phyloP scores from a whole-genome alignment of 257 asterid genomes.

The Knoxia roxburghii region DNA sequence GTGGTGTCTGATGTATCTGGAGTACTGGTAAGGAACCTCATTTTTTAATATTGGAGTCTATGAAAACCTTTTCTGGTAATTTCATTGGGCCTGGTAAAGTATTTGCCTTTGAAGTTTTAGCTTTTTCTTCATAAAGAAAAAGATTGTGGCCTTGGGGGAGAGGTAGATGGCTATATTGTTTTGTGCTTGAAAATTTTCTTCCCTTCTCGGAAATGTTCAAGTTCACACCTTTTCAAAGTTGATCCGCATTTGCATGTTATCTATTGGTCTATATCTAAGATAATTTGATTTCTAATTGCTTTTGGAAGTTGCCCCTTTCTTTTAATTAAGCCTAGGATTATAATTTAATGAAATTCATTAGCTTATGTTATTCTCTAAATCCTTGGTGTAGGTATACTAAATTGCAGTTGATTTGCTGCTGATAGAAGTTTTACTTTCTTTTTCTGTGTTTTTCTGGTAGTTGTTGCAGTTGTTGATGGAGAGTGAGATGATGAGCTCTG shows the following conservation, averaged over 20 bases:
- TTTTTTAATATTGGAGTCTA: slow-evolving; percentile 29
- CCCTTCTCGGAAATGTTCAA: slow-evolving; percentile 3
- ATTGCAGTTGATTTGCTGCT: slow-evolving; percentile 11
- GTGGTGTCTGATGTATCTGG: slow-evolving; percentile 35
- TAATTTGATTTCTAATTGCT: not conserved
- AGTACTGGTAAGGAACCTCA: slow-evolving; percentile 35
- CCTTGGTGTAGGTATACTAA: not conserved
- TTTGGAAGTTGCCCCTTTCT: not conserved
- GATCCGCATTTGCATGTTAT: slow-evolving; percentile 15
- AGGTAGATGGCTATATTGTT: slow-evolving; percentile 11
- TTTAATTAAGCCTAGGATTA: not conserved
- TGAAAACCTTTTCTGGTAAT: not conserved
- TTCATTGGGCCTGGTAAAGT: not conserved
- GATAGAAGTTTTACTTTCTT: slow-evolving; percentile 4
- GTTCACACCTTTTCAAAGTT: not conserved
- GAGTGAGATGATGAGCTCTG: slow-evolving; percentile 30
- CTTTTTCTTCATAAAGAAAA: slow-evolving; percentile 19
- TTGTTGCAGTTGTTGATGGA: slow-evolving; percentile 34
- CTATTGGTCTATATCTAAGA: not conserved
- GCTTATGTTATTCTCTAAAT: not conserved
- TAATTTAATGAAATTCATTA: not conserved
- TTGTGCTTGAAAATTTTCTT: slow-evolving; percentile 4
- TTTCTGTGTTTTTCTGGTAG: slow-evolving; percentile 3
- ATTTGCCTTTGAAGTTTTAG: slow-evolving; percentile 10
- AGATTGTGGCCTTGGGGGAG: slow-evolving; percentile 19